Percentiles rank a stretch among this genome's conserved stretches.
phyloP scores from a whole-genome alignment of 1,284 basidiomycete genomes.

The Ganoderma meredithae region DNA sequence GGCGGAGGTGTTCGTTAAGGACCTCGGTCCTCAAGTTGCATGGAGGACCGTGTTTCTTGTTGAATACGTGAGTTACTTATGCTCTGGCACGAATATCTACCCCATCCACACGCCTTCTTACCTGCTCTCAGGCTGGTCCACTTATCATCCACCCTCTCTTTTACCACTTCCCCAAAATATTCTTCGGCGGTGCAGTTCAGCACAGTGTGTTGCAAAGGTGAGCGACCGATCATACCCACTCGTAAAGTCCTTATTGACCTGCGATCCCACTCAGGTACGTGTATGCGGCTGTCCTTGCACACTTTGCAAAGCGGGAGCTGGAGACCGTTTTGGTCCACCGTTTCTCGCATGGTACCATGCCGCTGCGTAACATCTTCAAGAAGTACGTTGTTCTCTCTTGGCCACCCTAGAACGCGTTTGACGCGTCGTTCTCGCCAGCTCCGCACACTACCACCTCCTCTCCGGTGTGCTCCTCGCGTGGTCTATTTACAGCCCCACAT shows the following conservation, averaged over 20 bases:
- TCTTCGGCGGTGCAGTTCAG: constrained; percentile 74
- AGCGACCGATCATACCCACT: constrained; percentile 25
- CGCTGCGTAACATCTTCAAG: constrained; percentile 86
- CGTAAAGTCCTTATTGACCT: neutral
- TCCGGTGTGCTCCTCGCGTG: constrained; percentile 83
- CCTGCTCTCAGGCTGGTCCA: constrained; percentile 78
- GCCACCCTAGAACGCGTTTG: constrained; percentile 12
- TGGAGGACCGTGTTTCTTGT: constrained; percentile 89
- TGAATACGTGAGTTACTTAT: constrained; percentile 82
- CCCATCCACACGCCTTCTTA: constrained; percentile 13
- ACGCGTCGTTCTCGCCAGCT: constrained; percentile 56
- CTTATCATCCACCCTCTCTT: constrained; percentile 91
- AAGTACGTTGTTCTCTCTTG: constrained; percentile 64
- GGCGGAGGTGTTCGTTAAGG: constrained; percentile 79
- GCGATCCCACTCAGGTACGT: constrained; percentile 62
- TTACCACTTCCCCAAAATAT: constrained; percentile 73
- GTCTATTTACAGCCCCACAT: constrained; percentile 81
- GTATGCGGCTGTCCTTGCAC: constrained; percentile 81
- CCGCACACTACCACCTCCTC: constrained; percentile 87
- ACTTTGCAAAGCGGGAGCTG: constrained; percentile 93
- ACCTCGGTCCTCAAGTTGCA: constrained; percentile 87
- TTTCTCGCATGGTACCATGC: constrained; percentile 97
- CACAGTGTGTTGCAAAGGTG: constrained; percentile 85
- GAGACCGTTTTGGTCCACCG: constrained; percentile 96
- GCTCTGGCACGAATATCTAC: neutral